Base-by-base conservation (phyloP, 2,329 filamentous ascomycete species). In the Basipetospora chlamydospora region DNA sequence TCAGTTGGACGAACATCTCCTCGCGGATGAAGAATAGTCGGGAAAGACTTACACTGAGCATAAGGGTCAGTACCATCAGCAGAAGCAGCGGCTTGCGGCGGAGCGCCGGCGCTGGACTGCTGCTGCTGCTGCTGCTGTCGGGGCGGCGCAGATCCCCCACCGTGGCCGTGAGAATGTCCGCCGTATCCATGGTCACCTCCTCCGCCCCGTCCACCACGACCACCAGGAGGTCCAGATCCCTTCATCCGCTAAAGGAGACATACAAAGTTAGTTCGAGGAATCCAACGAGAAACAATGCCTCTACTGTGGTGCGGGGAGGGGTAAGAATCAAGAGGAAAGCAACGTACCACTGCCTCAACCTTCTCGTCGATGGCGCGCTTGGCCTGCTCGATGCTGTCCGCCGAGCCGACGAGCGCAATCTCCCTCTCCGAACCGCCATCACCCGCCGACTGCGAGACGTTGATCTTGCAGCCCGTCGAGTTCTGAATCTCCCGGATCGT, bases 401-500 rank as follows among this genome's bases (percentile, higher is more conserved):
- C 72, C 26, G 71, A 73, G 43, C 86, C 87, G 43, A 90, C 80
- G 30, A 94, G 68, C 31, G 82, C 83, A 51, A 94, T 93, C 55
- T 92, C 82, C 49, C 86, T 77, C 55, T 90, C 79, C 40, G 77
- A 70, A 51, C 93, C 85, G 44, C 73, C 71, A 34, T 80, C 78
- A 12, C 80, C 80, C 25, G 77, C 78, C 6, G 84, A 78, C 49
- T 83, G 82, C 22, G 83, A 82, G 18, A 94, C 86, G 49, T 94
- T 94, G 64, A 94, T 93, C 63, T 93, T 93, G 69, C 87, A 94
- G 31, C 83, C 81, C 5, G 84, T 90, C 22, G 65, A 70, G 50
- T 77, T 80, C 56, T 94, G 86, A 79, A 94, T 92, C 47, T 93
- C 84, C 45, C 87, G 85, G 53, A 94, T 94, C 0, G 86, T 92